These are phyloP conservation scores for Lodderomyces jiufengensis DNA, from an alignment of 1,139 yeast species.

Conservation along the genomic window DNA sequence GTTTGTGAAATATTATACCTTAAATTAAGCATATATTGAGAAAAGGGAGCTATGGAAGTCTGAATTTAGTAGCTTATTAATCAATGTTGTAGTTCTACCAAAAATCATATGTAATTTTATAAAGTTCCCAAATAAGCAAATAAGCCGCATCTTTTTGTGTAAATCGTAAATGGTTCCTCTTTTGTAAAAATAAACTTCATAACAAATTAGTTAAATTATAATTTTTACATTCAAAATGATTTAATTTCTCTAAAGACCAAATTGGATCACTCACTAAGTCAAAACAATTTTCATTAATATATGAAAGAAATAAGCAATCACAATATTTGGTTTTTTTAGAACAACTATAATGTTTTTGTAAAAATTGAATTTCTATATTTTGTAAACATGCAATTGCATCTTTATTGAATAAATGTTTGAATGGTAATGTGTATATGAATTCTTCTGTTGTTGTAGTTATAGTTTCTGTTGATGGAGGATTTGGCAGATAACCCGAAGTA, in stretches of 20 bases:
- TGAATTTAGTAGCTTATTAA: no score
- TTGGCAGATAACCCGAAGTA: constrained; percentile 6
- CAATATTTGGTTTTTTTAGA: not conserved
- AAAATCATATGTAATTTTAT: no score
- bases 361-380: constrained; percentile 4
- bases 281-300: constrained; percentile 7
- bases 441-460: not conserved
- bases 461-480: constrained; percentile 1
- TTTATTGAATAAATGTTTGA: constrained; percentile 4
- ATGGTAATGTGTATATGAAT: constrained; percentile 8
- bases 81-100: no score
- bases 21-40: no score
- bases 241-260: constrained; percentile 10
- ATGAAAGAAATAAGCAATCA: constrained; percentile 9
- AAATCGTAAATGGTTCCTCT: no score
- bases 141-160: no score
- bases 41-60: no score
- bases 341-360: constrained; percentile 6
- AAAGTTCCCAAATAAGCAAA: no score
- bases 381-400: constrained; percentile 10
- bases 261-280: constrained; percentile 6
- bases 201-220: no score
- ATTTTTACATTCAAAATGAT: constrained; percentile 5
- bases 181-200: no score
- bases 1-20: no score